Evolutionary conservation across 2,329 filamentous ascomycete species (phyloP), one percentile per base, ranked within the genome.

Genomic region (Fusarium sp.): DNA sequence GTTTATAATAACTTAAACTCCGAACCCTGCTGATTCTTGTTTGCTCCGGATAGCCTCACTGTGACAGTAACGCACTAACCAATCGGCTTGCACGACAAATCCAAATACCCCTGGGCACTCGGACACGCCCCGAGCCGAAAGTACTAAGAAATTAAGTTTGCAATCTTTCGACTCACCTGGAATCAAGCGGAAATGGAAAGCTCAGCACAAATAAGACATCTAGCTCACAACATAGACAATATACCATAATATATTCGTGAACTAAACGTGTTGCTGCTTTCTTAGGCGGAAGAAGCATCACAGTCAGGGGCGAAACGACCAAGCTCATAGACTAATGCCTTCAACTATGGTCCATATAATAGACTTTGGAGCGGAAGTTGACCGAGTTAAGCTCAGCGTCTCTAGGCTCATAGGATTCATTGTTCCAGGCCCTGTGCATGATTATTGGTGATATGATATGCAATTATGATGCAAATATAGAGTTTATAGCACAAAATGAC

Each of bases 1-100:
- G 11, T 4, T 31, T 31, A 31, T 31, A 31, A 31, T 31, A 31
- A 31, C 6, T 12, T 7, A 7, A 7, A 24, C 15, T 44, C n/a
- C 15, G 41, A 24, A 17, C 7, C 15, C 41, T 17, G 41, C 41
- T 17, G n/a, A 12, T 15, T 17, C 10, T 11, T 31, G 10, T 44
- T 18, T 44, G n/a, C 10, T 4, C 11, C 6, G 15, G 41, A 44
- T 5, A 12, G n/a, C 0, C 41, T 24, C 0, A 0, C 41, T 1
- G 15, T 24, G 17, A 24, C 5, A 15, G 17, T 5, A 18, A 41
- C 17, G 42, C n/a, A 2, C 42, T 18, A 18, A 26, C n/a, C 42
- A 45, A 18, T 24, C 42, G n/a, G n/a, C n/a, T 18, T 18, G 42
- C 39, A n/a, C 8, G 13, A 2, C 39, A 7, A 9, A n/a, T 41